Evolutionary conservation across 352 stramenopile genomes (phyloP).

Genomic region (Pythium brachiatum): DNA sequence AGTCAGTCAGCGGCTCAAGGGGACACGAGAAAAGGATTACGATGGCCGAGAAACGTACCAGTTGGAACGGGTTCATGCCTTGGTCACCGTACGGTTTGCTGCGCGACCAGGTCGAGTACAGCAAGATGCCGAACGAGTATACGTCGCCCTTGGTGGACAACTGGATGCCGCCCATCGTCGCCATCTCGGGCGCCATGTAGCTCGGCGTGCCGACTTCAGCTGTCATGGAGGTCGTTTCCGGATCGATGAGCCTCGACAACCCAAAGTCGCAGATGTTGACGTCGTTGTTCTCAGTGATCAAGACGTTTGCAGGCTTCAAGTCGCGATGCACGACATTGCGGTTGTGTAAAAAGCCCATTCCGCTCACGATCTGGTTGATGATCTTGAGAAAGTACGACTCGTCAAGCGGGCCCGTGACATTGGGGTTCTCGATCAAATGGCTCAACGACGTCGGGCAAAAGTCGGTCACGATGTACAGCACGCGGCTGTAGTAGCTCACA

Average conservation of each 20-base stretch:
- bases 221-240: conserved; percentile 84
- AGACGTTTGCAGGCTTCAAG: conserved; percentile 94
- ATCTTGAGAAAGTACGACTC: conserved; percentile 81
- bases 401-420: conserved; percentile 61
- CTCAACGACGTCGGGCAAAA: conserved; percentile 85
- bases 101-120: conserved; percentile 87
- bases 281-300: conserved; percentile 89
- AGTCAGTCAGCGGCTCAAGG: too few species aligned
- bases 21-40: background rate
- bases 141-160: conserved; percentile 87
- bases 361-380: conserved; percentile 87
- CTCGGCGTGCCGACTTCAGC: conserved; percentile 86
- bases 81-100: conserved; percentile 89
- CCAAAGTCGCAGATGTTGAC: conserved; percentile 95
- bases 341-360: conserved; percentile 90
- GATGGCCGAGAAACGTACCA: conserved; percentile 39
- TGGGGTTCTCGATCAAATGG: conserved; percentile 77
- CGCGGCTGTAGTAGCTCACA: conserved; percentile 88
- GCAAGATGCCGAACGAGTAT: conserved; percentile 83
- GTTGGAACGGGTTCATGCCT: conserved; percentile 87
- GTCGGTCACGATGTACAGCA: conserved; percentile 90
- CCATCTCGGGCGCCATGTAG: conserved; percentile 91
- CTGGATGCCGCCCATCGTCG: conserved; percentile 85
- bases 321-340: conserved; percentile 85
- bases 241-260: conserved; percentile 83